Evolutionary conservation across 2,329 filamentous ascomycete genomes (phyloP).

Genomic region (Fusarium protoensiforme): DNA sequence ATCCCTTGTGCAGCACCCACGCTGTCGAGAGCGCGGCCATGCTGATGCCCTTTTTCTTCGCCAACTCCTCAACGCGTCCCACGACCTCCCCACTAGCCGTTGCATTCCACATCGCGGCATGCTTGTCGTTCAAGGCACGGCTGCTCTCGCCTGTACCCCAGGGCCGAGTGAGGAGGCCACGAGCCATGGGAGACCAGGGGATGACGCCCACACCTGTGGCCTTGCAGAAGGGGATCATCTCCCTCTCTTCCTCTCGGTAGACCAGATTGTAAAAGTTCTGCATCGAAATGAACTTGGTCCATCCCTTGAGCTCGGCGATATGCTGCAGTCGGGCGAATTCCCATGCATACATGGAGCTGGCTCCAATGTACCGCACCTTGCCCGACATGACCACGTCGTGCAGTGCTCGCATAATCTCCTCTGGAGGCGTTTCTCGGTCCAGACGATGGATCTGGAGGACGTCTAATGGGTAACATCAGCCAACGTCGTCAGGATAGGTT

Average conservation of each 20-base stretch:
- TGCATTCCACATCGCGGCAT: slow-evolving; percentile 27
- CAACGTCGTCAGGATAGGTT: slow-evolving; percentile 51
- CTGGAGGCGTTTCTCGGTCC: slow-evolving; percentile 56
- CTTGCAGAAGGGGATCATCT: slow-evolving; percentile 56
- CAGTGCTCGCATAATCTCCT: slow-evolving; percentile 69
- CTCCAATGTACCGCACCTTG: slow-evolving; percentile 65
- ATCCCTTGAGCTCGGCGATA: slow-evolving; percentile 62
- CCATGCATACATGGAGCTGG: slow-evolving; percentile 59
- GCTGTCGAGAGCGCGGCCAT: slow-evolving; percentile 74
- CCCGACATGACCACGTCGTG: slow-evolving; percentile 67
- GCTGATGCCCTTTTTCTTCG: slow-evolving; percentile 65
- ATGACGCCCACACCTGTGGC: slow-evolving; percentile 56
- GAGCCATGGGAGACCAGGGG: slow-evolving; percentile 46
- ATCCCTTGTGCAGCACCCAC: slow-evolving; percentile 66
- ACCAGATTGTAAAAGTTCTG: slow-evolving; percentile 65
- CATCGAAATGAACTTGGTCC: slow-evolving; percentile 69
- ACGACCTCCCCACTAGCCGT: slow-evolving; percentile 39
- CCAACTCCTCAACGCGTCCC: slow-evolving; percentile 61
- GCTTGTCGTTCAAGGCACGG: slow-evolving; percentile 17
- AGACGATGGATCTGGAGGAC: slow-evolving; percentile 70
- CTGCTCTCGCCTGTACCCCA: slow-evolving; percentile 26
- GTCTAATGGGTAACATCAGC: slow-evolving; percentile 51
- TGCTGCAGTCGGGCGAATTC: slow-evolving; percentile 63
- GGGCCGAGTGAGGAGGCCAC: slow-evolving; percentile 45
- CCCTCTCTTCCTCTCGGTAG: slow-evolving; percentile 68